A percentile compares a stretch with the other conserved stretches of the same genome.
Evolutionary conservation across 306 rosid species (phyloP).

Genomic region (Ziziphus jujuba): DNA sequence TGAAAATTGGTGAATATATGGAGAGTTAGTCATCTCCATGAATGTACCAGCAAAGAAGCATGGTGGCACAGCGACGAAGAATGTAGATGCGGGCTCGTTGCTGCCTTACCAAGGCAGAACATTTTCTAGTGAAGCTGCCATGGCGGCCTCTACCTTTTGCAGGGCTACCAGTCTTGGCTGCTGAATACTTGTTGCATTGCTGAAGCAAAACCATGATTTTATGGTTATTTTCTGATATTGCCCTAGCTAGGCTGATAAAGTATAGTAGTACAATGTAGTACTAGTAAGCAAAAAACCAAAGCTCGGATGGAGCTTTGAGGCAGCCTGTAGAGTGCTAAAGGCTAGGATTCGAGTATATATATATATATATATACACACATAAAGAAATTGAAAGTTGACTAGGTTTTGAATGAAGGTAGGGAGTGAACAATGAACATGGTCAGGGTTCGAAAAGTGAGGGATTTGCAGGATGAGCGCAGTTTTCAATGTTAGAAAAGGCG

Average conservation of each 20-base stretch:
- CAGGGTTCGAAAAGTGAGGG: conserved; percentile 82
- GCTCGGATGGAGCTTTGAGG: conserved; percentile 21
- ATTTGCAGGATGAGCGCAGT: conserved; percentile 51
- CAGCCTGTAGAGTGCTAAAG: conserved; percentile 15
- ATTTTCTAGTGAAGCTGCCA: conserved; percentile 59
- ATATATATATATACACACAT: background rate
- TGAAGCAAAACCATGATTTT: conserved; percentile 44
- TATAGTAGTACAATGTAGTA: no score
- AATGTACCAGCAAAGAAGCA: conserved; percentile 94
- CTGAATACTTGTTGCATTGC: conserved; percentile 31
- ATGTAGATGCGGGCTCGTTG: conserved; percentile 92
- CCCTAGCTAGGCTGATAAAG: no score
- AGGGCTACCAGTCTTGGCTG: conserved; percentile 10
- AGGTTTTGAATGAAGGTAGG: conserved; percentile 39
- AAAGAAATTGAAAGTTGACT: conserved; percentile 19
- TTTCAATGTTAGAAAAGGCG: conserved; percentile 46
- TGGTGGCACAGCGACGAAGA: conserved; percentile 88
- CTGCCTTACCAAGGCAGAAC: conserved; percentile 74
- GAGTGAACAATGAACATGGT: conserved; percentile 62
- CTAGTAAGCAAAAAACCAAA: background rate
- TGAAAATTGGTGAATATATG: background rate
- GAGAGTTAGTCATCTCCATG: conserved; percentile 72
- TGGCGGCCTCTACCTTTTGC: conserved; percentile 43
- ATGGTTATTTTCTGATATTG: background rate
- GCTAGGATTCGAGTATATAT: conserved; percentile 16